These are phyloP conservation scores for Candida hungchunana DNA, from an alignment of 805 yeast species.

Conservation along the genomic window DNA sequence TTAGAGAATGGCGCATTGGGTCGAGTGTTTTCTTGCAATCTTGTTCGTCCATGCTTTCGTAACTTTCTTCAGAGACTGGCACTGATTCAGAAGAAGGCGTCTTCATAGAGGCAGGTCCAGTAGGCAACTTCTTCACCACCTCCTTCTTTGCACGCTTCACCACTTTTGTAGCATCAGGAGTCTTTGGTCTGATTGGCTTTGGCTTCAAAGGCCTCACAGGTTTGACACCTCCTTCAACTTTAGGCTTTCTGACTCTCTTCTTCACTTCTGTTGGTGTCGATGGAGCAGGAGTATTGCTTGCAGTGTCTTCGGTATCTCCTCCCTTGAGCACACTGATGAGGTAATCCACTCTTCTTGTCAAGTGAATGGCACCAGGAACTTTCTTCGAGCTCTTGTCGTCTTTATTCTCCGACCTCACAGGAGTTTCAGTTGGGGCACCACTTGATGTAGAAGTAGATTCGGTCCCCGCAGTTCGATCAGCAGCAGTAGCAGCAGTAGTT, in stretches of 20 bases:
- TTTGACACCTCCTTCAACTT: constrained; percentile 22
- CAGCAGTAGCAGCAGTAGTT: constrained; percentile 6
- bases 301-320: constrained; percentile 34
- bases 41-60: constrained; percentile 75
- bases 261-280: constrained; percentile 22
- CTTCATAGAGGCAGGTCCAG: constrained; percentile 9
- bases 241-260: constrained; percentile 27
- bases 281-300: constrained; percentile 27
- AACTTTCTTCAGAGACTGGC: constrained; percentile 41
- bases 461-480: constrained; percentile 1
- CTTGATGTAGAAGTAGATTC: background rate
- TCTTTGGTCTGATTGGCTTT: constrained; percentile 12
- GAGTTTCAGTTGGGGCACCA: background rate
- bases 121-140: constrained; percentile 7
- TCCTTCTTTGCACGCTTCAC: constrained; percentile 19
- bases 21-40: constrained; percentile 57
- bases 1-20: constrained; percentile 64
- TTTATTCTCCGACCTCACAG: constrained; percentile 7
- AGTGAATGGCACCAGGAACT: constrained; percentile 89
- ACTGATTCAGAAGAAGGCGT: too few species aligned
- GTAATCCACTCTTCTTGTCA: constrained; percentile 89
- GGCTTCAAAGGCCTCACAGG: constrained; percentile 15
- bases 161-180: constrained; percentile 25
- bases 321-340: constrained; percentile 67
- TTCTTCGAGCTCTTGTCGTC: constrained; percentile 42